These are phyloP conservation scores for Deinandra increscens DNA, from an alignment of 129 eudicot species.

Conservation along the genomic window DNA sequence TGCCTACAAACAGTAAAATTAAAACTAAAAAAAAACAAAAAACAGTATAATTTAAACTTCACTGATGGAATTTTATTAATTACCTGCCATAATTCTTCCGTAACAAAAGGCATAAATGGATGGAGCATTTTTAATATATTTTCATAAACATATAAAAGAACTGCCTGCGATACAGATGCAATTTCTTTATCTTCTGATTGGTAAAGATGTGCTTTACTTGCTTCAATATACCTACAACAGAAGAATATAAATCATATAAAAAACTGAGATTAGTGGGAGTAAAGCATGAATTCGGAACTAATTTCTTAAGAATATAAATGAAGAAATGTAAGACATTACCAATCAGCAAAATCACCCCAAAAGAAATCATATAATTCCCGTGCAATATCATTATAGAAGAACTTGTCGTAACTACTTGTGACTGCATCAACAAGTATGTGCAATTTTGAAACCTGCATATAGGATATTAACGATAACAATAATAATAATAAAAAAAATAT, in stretches of 20 bases:
- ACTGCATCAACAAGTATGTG: constrained; percentile 80
- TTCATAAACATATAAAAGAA: constrained; percentile 81
- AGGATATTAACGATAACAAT: neutral
- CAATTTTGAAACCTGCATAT: constrained; percentile 78
- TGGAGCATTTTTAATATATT: constrained; percentile 79
- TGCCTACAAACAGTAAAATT: constrained; percentile 49
- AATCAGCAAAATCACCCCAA: constrained; percentile 98
- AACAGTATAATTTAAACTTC: neutral
- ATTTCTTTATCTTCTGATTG: constrained; percentile 49
- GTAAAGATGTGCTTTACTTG: constrained; percentile 93
- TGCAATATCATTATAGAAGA: constrained; percentile 86
- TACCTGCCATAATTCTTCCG: constrained; percentile 98
- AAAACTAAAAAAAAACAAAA: neutral
- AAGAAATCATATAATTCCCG: constrained; percentile 90
- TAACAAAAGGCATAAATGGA: constrained; percentile 98
- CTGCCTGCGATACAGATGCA: constrained; percentile 72
- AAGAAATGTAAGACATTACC: constrained; percentile 48
- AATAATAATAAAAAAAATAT: neutral
- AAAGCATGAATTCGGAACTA: constrained; percentile 11
- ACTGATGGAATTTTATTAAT: neutral
- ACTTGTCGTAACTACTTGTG: constrained; percentile 84
- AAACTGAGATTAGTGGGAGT: neutral
- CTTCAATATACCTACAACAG: constrained; percentile 83
- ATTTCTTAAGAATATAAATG: neutral
- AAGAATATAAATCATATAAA: neutral